Evolutionary conservation across 306 rosid genomes (phyloP).

Genomic region (Prunus mume): DNA sequence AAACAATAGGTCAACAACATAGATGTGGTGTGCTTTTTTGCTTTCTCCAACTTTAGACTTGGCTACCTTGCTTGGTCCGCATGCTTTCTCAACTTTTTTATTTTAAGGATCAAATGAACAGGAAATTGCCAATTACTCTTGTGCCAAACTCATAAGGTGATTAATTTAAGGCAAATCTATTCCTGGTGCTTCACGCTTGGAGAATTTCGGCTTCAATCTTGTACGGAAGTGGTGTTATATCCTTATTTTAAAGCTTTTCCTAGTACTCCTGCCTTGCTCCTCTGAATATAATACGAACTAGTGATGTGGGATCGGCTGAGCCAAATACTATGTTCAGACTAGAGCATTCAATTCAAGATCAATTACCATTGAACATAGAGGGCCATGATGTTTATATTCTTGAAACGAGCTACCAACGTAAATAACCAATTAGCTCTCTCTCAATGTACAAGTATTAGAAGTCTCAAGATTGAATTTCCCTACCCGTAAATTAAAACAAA

Average conservation of each 20-base stretch:
- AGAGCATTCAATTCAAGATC: background rate
- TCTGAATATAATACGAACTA: background rate
- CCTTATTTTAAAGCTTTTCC: background rate
- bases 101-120: background rate
- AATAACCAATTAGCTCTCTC: too few relatives aligned
- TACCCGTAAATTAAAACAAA: too few relatives aligned
- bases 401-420: too few relatives aligned
- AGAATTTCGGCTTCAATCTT: background rate
- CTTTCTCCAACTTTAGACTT: constrained; percentile 6
- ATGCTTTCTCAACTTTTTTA: background rate
- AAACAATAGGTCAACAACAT: constrained; percentile 14
- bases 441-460: too few relatives aligned
- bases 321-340: background rate
- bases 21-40: background rate
- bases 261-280: background rate
- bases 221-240: background rate
- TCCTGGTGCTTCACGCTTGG: background rate
- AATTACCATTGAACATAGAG: background rate
- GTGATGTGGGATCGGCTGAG: background rate
- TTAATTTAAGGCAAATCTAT: background rate
- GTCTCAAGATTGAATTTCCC: too few relatives aligned
- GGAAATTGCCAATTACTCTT: background rate
- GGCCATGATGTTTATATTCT: background rate
- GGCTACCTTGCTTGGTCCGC: constrained; percentile 17
- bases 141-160: background rate